Conservation (phyloP, 495 filamentous ascomycete species). For the Thermochaetoides thermophila region DNA sequence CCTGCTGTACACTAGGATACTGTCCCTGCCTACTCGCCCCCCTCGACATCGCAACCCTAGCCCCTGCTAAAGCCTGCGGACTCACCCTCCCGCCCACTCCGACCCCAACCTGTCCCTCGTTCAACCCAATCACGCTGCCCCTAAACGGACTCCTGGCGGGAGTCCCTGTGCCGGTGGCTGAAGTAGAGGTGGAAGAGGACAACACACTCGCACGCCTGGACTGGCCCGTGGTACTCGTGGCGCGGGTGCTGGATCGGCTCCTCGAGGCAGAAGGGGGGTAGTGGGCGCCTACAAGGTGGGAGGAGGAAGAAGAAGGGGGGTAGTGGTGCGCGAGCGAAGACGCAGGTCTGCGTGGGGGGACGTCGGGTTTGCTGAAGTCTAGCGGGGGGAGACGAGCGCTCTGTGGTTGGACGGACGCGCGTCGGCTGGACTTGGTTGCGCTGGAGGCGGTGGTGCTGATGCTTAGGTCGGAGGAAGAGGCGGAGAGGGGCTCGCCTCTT, state of each 20-base stretch:
- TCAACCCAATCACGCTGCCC: not conserved
- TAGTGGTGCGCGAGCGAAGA: conserved; percentile 39
- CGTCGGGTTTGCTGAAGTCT: conserved; percentile 5
- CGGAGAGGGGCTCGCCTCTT: conserved; percentile 1
- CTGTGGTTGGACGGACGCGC: conserved; percentile 33
- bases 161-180: not conserved
- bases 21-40: conserved; percentile 11
- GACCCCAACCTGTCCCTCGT: not conserved
- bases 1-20: conserved; percentile 7
- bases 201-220: conserved; percentile 33
- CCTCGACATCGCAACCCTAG: conserved; percentile 23
- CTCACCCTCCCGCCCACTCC: conserved; percentile 21
- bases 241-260: no score
- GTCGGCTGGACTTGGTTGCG: no score
- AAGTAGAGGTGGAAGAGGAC: conserved; percentile 28
- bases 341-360: conserved; percentile 23
- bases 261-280: no score
- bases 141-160: no score
- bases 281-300: no score
- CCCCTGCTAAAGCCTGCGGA: conserved; percentile 26
- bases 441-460: conserved; percentile 12
- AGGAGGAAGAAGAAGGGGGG: no score
- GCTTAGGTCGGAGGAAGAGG: conserved; percentile 10
- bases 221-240: not conserved
- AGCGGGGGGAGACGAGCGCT: conserved; percentile 14